These are phyloP conservation scores for Fusarium metavorans DNA, from an alignment of 2,329 filamentous ascomycete genomes.

Conservation along the genomic window DNA sequence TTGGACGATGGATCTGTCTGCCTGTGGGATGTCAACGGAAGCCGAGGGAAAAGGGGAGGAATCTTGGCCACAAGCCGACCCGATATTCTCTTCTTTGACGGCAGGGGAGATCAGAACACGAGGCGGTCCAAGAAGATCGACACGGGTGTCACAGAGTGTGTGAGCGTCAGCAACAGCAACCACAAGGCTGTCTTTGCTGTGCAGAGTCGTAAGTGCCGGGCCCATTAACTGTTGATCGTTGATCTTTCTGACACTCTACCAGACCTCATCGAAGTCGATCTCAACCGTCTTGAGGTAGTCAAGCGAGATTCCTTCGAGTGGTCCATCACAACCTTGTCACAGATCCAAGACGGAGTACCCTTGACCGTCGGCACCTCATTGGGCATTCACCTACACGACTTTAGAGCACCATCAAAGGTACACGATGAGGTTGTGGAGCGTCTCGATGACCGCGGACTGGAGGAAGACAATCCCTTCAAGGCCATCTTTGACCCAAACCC, in stretches of 20 bases:
- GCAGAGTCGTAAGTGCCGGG: constrained; percentile 68
- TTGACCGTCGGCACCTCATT: constrained; percentile 86
- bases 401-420: constrained; percentile 60
- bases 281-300: constrained; percentile 77
- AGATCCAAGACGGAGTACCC: constrained; percentile 73
- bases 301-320: constrained; percentile 81
- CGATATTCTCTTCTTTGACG: constrained; percentile 74
- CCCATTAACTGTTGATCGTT: not conserved
- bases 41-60: constrained; percentile 65
- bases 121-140: constrained; percentile 74
- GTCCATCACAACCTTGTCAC: constrained; percentile 85
- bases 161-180: constrained; percentile 78
- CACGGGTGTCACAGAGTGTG: constrained; percentile 81
- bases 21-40: constrained; percentile 81
- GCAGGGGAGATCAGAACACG: constrained; percentile 58
- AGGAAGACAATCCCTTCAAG: constrained; percentile 48
- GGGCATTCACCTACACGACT: constrained; percentile 86
- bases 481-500: constrained; percentile 65
- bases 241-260: not conserved
- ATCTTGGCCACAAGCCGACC: constrained; percentile 74
- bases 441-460: constrained; percentile 45
- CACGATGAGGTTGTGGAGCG: constrained; percentile 52
- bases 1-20: constrained; percentile 90
- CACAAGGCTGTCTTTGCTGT: constrained; percentile 84
- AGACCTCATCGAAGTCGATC: constrained; percentile 83